Percentiles rank a stretch among this genome's conserved stretches.
Conservation (phyloP, 306 rosid genomes). For the Glycyrrhiza uralensis region DNA sequence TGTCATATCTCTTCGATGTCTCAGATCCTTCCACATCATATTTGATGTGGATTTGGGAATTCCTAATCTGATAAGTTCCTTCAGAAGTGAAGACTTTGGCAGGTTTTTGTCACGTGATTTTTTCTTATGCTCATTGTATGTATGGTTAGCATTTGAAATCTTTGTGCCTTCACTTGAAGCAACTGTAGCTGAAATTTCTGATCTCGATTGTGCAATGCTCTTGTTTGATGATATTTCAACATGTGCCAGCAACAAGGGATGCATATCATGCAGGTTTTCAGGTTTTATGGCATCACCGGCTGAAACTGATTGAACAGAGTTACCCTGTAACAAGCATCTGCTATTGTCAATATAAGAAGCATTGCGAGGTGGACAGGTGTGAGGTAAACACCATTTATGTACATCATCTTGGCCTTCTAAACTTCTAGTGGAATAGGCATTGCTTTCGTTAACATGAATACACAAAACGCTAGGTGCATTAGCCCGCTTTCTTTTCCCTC, state of each 20-base stretch:
- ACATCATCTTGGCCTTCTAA: slow-evolving; percentile 15
- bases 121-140: slow-evolving; percentile 25
- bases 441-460: slow-evolving; percentile 41
- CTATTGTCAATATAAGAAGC: slow-evolving; percentile 18
- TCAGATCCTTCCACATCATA: slow-evolving; percentile 40
- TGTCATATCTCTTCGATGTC: slow-evolving; percentile 72
- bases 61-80: slow-evolving; percentile 53
- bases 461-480: slow-evolving; percentile 13
- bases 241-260: slow-evolving; percentile 29
- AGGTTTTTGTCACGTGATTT: slow-evolving; percentile 35
- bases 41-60: slow-evolving; percentile 33
- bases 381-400: slow-evolving; percentile 30
- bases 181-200: slow-evolving; percentile 22
- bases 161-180: slow-evolving; percentile 22
- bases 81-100: slow-evolving; percentile 44
- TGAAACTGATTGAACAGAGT: slow-evolving; percentile 13
- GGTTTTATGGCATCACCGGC: slow-evolving; percentile 15
- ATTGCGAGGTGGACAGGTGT: background rate
- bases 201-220: slow-evolving; percentile 14
- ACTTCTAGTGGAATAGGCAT: slow-evolving; percentile 6
- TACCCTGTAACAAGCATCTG: slow-evolving; percentile 17
- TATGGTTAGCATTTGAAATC: slow-evolving; percentile 21
- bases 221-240: slow-evolving; percentile 31
- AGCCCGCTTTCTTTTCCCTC: slow-evolving; percentile 59
- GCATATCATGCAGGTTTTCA: slow-evolving; percentile 7